Base-by-base conservation (phyloP, 2,329 filamentous ascomycete species). In the Orbilia brochopaga region DNA sequence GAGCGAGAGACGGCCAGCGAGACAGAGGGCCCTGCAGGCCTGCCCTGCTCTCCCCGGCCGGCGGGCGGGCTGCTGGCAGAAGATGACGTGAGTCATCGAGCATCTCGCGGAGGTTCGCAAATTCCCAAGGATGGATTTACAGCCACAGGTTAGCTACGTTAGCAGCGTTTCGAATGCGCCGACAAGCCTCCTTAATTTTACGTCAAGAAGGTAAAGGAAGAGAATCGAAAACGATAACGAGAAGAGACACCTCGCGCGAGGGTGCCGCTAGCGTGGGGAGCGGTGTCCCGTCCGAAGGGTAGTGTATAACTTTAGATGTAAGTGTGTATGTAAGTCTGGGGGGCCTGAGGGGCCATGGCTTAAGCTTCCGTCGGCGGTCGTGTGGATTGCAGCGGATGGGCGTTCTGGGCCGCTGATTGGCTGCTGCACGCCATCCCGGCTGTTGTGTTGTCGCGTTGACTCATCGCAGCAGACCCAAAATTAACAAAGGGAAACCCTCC, bases 161-260 rank as follows among this genome's bases (percentile, higher is more conserved):
- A 40, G 50, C 51, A 54, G 24, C 23, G 60, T 72, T 65, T 72
- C 60, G 60, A 72, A 60, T 56, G 60, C 67, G 52, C 44, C 44
- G 35, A 54, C 55, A 72, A 72, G 67, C 67, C 67, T 65, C 65
- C 67, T 72, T 72, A 72, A 65, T 72, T 64, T 72, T 55, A 50
- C 30, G 52, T 57, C 54, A 40, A 61, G 59, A 53, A 40, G 11
- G 63, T 64, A 52, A 46, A 46, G 46, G 32, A 46, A 53, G 23
- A 64, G 55, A 69, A 48, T 60, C 58, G 58, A 63, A 64, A 65
- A 64, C 66, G 65, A 61, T 30, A 58, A 51, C 46, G 42, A 55
- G 42, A n/a, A 70, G 54, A 24, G 48, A 63, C 37, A 46, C 24
- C 63, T 55, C 40, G 21, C 24, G 48, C 42, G 35, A 58, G 42